Percentiles rank a stretch among this genome's conserved stretches.
phyloP scores from a whole-genome alignment of 805 yeast genomes.

The Saturnispora sanitii region DNA sequence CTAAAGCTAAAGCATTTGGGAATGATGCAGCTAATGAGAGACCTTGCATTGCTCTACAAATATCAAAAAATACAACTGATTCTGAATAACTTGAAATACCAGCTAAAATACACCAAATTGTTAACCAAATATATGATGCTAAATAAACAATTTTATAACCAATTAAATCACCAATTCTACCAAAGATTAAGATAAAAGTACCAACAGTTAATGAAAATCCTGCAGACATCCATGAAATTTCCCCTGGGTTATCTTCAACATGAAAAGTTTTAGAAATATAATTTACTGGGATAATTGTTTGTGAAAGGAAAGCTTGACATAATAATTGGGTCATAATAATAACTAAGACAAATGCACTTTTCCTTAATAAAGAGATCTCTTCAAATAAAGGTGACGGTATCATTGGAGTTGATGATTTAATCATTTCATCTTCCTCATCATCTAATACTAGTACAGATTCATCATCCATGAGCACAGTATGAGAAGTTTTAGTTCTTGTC shows the following conservation, averaged over 20 bases:
- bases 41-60: slow-evolving; percentile 56
- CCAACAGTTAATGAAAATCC: slow-evolving; percentile 64
- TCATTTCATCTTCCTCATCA: background rate
- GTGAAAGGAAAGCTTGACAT: slow-evolving; percentile 30
- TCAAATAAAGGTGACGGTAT: slow-evolving; percentile 13
- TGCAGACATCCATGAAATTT: slow-evolving; percentile 59
- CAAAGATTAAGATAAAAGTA: slow-evolving; percentile 58
- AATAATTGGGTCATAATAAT: slow-evolving; percentile 26
- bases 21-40: slow-evolving; percentile 50
- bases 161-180: slow-evolving; percentile 62
- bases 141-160: slow-evolving; percentile 50
- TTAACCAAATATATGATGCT: slow-evolving; percentile 45
- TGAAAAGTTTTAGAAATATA: slow-evolving; percentile 25
- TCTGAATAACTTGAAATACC: slow-evolving; percentile 47
- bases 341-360: slow-evolving; percentile 12
- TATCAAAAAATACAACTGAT: slow-evolving; percentile 39
- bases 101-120: slow-evolving; percentile 48
- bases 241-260: slow-evolving; percentile 22
- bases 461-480: background rate
- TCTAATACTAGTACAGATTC: background rate
- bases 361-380: slow-evolving; percentile 13
- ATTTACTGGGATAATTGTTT: slow-evolving; percentile 22
- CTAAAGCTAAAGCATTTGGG: slow-evolving; percentile 53
- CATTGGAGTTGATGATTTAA: background rate
- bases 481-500: background rate